phyloP scores from a whole-genome alignment of 139 green algal species.

The Chlamydomonas urium region DNA sequence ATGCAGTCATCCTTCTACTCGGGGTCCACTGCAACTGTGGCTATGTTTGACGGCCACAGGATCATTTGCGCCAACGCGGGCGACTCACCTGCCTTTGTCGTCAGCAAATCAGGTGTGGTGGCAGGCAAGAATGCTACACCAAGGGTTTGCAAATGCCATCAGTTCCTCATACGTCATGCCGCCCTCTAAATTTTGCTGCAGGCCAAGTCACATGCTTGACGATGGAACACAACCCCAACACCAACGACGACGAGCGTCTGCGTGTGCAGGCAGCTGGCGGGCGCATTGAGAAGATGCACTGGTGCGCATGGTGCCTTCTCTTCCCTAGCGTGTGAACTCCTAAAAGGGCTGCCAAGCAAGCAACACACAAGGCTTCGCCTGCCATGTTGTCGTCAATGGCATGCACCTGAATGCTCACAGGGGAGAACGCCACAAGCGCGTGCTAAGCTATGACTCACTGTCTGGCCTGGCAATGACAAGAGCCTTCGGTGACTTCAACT shows the following conservation, averaged over 20 bases:
- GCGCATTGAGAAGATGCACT: conserved; percentile 11
- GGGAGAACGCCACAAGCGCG: conserved; percentile 1
- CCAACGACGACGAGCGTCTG: not conserved
- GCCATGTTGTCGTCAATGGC: not conserved
- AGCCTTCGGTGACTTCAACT: conserved; percentile 21
- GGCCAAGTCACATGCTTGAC: not conserved
- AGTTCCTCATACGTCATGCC: not conserved
- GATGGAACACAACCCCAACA: conserved; percentile 5
- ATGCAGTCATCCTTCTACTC: not conserved
- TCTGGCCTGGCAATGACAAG: conserved; percentile 16
- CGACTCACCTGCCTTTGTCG: conserved; percentile 14
- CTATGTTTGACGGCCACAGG: not conserved
- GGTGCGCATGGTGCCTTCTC: not conserved
- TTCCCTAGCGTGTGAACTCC: not conserved
- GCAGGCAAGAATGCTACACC: not conserved
- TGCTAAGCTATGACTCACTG: not conserved
- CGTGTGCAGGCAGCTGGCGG: not conserved
- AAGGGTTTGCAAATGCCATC: not conserved
- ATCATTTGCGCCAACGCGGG: conserved; percentile 11
- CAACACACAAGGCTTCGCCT: not conserved
- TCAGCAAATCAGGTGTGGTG: conserved; percentile 5
- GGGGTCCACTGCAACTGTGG: conserved; percentile 5
- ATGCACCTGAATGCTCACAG: not conserved
- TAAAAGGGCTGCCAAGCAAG: not conserved
- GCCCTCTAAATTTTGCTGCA: not conserved